Percentiles rank a stretch among this genome's conserved stretches.
phyloP scores from a whole-genome alignment of 306 rosid species.

The Prunus kanzakura region DNA sequence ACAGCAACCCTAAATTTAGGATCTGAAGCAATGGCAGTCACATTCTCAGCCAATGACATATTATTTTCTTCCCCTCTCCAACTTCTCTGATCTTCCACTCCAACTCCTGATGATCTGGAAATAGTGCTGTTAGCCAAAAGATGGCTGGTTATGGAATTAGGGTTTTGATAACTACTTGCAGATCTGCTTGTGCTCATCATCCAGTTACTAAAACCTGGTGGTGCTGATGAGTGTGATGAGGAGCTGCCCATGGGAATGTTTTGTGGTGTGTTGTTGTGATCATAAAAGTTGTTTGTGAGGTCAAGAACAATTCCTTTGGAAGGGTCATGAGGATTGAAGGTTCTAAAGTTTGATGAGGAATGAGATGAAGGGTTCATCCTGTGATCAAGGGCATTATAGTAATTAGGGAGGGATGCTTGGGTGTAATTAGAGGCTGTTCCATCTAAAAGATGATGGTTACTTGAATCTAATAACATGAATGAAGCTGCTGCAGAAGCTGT shows the following conservation, averaged over 20 bases:
- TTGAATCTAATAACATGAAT: slow-evolving; percentile 60
- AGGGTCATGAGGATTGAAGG: slow-evolving; percentile 47
- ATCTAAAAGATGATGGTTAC: slow-evolving; percentile 33
- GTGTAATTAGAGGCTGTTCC: slow-evolving; percentile 27
- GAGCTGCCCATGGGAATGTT: slow-evolving; percentile 24
- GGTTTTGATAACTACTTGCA: slow-evolving; percentile 10
- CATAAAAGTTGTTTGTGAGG: slow-evolving; percentile 41
- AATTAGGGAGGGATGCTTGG: slow-evolving; percentile 28
- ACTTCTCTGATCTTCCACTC: slow-evolving; percentile 2
- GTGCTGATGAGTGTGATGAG: slow-evolving; percentile 24
- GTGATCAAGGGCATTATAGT: slow-evolving; percentile 21
- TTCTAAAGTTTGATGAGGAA: slow-evolving; percentile 25
- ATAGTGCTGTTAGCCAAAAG: slow-evolving; percentile 13
- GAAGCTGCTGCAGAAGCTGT: slow-evolving; percentile 66
- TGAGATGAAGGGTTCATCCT: slow-evolving; percentile 21
- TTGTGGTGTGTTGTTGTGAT: not conserved
- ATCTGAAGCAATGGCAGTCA: slow-evolving; percentile 74
- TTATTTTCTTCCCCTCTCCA: slow-evolving; percentile 31
- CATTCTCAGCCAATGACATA: slow-evolving; percentile 38
- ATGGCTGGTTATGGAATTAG: slow-evolving; percentile 7
- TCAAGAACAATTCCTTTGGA: slow-evolving; percentile 66
- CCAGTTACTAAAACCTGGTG: slow-evolving; percentile 43
- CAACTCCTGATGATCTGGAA: slow-evolving; percentile 8
- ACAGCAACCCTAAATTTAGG: slow-evolving; percentile 90
- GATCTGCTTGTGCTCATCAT: slow-evolving; percentile 27